Conservation (phyloP, 331 rosid genomes). For the Prunus yedoensis region DNA sequence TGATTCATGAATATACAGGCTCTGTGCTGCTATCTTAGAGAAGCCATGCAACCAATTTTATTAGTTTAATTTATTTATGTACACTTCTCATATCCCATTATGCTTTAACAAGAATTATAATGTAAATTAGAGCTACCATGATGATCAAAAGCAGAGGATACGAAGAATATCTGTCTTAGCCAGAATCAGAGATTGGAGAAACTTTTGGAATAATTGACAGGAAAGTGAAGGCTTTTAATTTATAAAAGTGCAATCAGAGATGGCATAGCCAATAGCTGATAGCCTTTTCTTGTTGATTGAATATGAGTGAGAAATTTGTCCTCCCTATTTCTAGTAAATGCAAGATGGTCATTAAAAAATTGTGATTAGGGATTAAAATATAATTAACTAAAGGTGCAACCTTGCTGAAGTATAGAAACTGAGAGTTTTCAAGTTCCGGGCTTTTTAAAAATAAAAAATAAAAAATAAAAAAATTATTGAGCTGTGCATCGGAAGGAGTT, state of each 20-base stretch:
- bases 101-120: background rate
- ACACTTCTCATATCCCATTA: conserved; percentile 21
- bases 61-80: conserved; percentile 13
- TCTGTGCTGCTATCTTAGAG: conserved; percentile 5
- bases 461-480: too few species aligned
- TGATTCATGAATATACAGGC: conserved; percentile 23
- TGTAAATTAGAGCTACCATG: conserved; percentile 13
- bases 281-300: conserved; percentile 27
- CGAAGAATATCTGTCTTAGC: conserved; percentile 26
- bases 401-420: too few species aligned
- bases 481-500: too few species aligned
- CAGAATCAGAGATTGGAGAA: conserved; percentile 28
- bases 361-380: too few species aligned
- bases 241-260: conserved; percentile 37
- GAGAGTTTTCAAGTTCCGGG: conserved; percentile 18
- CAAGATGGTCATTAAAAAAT: too few species aligned
- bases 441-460: background rate
- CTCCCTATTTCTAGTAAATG: too few species aligned
- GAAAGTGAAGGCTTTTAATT: conserved; percentile 32
- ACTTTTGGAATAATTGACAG: conserved; percentile 30
- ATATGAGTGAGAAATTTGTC: conserved; percentile 4
- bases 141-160: conserved; percentile 35
- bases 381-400: too few species aligned
- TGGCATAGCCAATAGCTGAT: background rate
- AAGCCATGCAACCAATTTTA: conserved; percentile 20